Percentiles rank a stretch among this genome's conserved stretches.
Evolutionary conservation across 164 flowering plant genomes (phyloP).

Genomic region (Berberis vulgaris): DNA sequence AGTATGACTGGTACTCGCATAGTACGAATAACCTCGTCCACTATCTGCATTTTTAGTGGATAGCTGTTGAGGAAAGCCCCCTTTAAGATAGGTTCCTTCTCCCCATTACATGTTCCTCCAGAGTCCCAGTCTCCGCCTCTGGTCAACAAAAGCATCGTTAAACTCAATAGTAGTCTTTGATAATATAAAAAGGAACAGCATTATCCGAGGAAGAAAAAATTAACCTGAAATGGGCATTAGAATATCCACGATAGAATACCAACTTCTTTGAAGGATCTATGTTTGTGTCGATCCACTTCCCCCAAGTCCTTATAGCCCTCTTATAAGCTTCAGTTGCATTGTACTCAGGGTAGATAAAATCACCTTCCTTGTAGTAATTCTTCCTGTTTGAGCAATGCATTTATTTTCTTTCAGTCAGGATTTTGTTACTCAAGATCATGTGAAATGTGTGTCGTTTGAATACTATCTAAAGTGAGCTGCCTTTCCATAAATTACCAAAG

Average conservation of each 20-base stretch:
- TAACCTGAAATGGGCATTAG: conserved; percentile 88
- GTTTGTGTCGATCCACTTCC: conserved; percentile 61
- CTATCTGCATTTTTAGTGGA: conserved; percentile 79
- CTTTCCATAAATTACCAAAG: no score
- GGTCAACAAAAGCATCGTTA: conserved; percentile 4
- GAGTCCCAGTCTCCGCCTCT: conserved; percentile 99
- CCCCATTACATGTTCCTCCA: conserved; percentile 88
- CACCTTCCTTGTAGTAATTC: conserved; percentile 84
- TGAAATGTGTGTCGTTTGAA: not conserved
- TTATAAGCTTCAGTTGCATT: conserved; percentile 83
- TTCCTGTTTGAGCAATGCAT: conserved; percentile 43
- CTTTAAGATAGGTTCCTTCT: conserved; percentile 48
- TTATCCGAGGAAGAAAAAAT: not conserved
- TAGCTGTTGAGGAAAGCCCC: conserved; percentile 61
- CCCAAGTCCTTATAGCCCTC: conserved; percentile 83
- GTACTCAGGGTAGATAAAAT: conserved; percentile 61
- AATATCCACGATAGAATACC: conserved; percentile 85
- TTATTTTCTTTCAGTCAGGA: not conserved
- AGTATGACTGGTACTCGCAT: conserved; percentile 52
- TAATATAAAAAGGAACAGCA: no score
- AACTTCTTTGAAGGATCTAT: conserved; percentile 40
- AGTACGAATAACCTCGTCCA: conserved; percentile 63
- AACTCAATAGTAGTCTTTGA: no score
- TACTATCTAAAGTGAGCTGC: no score
- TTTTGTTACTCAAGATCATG: not conserved